Base-by-base conservation (phyloP, 2,329 filamentous ascomycete species). In the Beauveria rudraprayagi region DNA sequence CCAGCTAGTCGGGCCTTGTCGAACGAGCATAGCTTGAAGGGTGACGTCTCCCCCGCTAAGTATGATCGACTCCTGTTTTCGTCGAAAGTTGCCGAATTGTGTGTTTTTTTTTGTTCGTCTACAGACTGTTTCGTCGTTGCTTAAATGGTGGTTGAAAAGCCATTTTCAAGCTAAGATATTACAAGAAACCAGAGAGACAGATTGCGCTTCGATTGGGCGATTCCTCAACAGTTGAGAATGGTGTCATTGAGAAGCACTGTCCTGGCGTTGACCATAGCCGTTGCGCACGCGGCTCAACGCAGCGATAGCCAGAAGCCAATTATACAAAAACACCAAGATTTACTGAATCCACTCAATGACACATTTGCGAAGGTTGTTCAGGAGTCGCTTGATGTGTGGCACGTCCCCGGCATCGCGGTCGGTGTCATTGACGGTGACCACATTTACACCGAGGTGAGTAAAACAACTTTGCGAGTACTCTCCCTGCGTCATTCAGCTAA, bases 321-420 rank as follows among this genome's bases (percentile, higher is more conserved):
- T 34, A 10, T 22, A 3, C 22, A 46, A 37, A 53, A 46, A 9
- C 53, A 51, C 19, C 34, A 9, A 24, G 30, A n/a, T 24, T 14
- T 51, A 17, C n/a, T 10, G 11, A 63, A 63, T 51, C 66, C 65
- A 0, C 56, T 68, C 22, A 65, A 60, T 14, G 50, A 52, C 11
- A 63, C 62, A 1, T 50, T 66, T 16, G 53, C 50, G 2, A 34
- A 50, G 5, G 62, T 61, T 11, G 54, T 63, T n/a, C 53, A 63
- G 14, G 50, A 63, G 40, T 22, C 48, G 16, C 61, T 72, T 14
- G 57, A 68, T 4, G 24, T 72, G 50, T 82, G 75, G 74, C 75
- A 78, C 57, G 76, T 81, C 8, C 80, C 80, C 1, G 81, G 79
- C 0, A 58, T 82, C 6, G 72, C 80, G 2, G 72, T 83, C 22